These are phyloP conservation scores for Pseudogymnoascus verrucosus DNA, from an alignment of 2,329 filamentous ascomycete species.

Conservation along the genomic window DNA sequence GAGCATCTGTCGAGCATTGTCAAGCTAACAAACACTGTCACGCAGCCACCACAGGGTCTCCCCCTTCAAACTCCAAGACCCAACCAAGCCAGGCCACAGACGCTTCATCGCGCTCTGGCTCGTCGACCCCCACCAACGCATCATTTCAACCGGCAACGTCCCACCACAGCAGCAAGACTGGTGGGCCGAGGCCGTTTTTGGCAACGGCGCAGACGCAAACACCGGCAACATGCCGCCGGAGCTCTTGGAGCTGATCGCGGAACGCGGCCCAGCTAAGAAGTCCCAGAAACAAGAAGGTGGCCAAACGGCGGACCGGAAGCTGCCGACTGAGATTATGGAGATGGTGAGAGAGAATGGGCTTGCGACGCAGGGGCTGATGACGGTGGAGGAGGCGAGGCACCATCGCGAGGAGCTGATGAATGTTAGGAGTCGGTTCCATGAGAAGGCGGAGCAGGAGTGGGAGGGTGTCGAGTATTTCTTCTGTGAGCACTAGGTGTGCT, in stretches of 20 bases:
- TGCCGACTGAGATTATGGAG: conserved; percentile 10
- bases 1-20: conserved; percentile 13
- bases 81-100: conserved; percentile 43
- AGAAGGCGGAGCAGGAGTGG: background rate
- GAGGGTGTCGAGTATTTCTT: background rate
- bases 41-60: conserved; percentile 40
- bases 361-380: background rate
- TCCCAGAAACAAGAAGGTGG: background rate
- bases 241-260: conserved; percentile 21
- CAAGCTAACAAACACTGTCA: conserved; percentile 21
- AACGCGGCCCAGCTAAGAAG: conserved; percentile 15
- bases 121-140: conserved; percentile 44
- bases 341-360: background rate
- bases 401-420: conserved; percentile 6
- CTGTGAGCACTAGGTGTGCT: background rate
- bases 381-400: background rate
- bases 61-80: conserved; percentile 42
- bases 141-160: conserved; percentile 44
- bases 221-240: conserved; percentile 23
- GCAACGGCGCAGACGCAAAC: conserved; percentile 14
- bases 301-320: conserved; percentile 7
- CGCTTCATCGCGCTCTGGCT: conserved; percentile 51
- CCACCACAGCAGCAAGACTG: conserved; percentile 43
- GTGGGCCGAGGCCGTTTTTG: conserved; percentile 28
- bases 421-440: background rate